A percentile compares a stretch with the other conserved stretches of the same genome.
Conservation (phyloP, 2,329 filamentous ascomycete genomes). For the Exophiala dermatitidis region DNA sequence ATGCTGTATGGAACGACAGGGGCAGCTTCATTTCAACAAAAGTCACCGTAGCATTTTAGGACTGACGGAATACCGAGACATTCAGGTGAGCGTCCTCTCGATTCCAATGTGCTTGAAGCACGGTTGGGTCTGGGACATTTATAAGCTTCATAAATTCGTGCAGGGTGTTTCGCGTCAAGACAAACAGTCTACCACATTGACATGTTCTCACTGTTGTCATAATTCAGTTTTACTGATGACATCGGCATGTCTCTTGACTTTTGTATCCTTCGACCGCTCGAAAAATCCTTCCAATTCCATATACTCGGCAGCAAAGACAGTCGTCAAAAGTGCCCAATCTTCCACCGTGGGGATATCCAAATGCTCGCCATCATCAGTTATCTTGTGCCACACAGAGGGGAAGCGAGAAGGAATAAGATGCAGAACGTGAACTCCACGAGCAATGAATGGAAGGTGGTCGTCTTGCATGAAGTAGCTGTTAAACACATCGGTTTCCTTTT, state of each 20-base stretch:
- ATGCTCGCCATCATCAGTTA: conserved; percentile 75
- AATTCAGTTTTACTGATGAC: conserved; percentile 31
- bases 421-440: conserved; percentile 74
- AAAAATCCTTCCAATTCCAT: conserved; percentile 66
- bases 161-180: too few relatives aligned
- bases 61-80: too few relatives aligned
- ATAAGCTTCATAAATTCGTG: too few relatives aligned
- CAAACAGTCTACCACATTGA: too few relatives aligned
- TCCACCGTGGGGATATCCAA: conserved; percentile 70
- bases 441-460: conserved; percentile 88
- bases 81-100: too few relatives aligned
- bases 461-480: conserved; percentile 57
- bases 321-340: conserved; percentile 81
- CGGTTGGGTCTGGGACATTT: too few relatives aligned
- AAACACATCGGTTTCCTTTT: conserved; percentile 40
- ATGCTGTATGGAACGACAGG: too few relatives aligned
- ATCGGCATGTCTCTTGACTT: conserved; percentile 15
- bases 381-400: conserved; percentile 76
- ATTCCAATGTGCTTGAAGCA: too few relatives aligned
- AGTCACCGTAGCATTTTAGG: too few relatives aligned
- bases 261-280: conserved; percentile 21
- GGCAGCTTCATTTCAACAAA: too few relatives aligned
- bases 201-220: too few relatives aligned
- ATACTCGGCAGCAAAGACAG: conserved; percentile 85
- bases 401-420: conserved; percentile 85